phyloP scores from a whole-genome alignment of 345 rosid genomes.

The Rhizophora apiculata region DNA sequence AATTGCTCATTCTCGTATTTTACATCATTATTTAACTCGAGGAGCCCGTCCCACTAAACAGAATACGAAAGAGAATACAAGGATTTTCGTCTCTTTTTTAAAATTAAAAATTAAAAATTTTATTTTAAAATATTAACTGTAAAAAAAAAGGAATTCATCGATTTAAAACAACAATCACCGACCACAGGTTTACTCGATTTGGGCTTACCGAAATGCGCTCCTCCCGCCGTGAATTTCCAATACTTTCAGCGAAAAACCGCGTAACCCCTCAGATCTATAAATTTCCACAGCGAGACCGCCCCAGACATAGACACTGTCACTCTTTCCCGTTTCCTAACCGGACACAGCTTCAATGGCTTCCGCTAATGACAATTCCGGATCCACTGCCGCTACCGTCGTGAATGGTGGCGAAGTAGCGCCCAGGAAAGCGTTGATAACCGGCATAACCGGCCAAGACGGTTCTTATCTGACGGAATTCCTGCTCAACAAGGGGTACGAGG shows the following conservation, averaged over 20 bases:
- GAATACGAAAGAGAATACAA: too few species aligned
- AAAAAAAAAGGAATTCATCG: too few species aligned
- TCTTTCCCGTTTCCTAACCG: too few species aligned
- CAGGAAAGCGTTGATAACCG: constrained; percentile 77
- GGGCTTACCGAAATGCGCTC: not conserved
- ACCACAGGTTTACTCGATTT: not conserved
- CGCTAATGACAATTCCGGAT: constrained; percentile 28
- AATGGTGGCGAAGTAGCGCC: constrained; percentile 34
- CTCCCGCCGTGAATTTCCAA: not conserved
- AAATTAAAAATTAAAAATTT: too few species aligned
- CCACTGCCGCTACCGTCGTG: constrained; percentile 20
- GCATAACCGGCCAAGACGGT: constrained; percentile 96
- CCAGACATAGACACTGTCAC: too few species aligned
- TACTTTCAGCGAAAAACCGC: not conserved
- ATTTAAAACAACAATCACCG: not conserved
- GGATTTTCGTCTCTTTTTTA: too few species aligned
- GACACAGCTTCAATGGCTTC: constrained; percentile 20
- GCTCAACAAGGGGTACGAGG: constrained; percentile 72
- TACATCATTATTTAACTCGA: too few species aligned
- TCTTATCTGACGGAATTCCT: constrained; percentile 90
- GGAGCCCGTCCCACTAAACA: too few species aligned
- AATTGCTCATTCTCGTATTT: too few species aligned
- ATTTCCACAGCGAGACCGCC: not conserved
- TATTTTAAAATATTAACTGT: too few species aligned
- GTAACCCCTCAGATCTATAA: not conserved